These are phyloP conservation scores for Populus tomentosa DNA, from an alignment of 441 rosid species.

Conservation along the genomic window DNA sequence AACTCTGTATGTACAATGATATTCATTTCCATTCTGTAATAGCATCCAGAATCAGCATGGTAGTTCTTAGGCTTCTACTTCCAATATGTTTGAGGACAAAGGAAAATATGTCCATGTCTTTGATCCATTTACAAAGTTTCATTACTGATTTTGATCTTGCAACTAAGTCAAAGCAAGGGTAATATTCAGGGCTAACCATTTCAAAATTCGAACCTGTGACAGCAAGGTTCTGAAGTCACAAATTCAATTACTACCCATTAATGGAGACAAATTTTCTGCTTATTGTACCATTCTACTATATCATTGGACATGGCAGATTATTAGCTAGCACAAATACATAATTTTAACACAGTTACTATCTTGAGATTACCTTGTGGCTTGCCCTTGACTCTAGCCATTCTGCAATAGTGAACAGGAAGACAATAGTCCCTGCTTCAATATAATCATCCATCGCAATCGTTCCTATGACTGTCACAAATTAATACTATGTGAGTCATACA, in stretches of 20 bases:
- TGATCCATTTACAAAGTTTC: neutral
- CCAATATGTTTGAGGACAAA: neutral
- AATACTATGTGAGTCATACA: neutral
- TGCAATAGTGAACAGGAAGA: slow-evolving; percentile 73
- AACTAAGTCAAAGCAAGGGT: neutral
- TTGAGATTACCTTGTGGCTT: slow-evolving; percentile 62
- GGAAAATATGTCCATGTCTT: neutral
- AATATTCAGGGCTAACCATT: neutral
- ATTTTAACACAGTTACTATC: neutral
- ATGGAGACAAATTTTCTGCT: neutral
- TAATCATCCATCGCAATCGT: slow-evolving; percentile 70
- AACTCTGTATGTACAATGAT: neutral
- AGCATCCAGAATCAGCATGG: neutral
- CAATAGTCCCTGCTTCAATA: slow-evolving; percentile 77
- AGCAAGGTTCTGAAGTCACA: neutral
- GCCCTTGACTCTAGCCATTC: slow-evolving; percentile 90
- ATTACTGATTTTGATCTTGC: neutral
- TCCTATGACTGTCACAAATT: slow-evolving; percentile 53
- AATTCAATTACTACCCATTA: neutral
- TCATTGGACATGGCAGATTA: neutral
- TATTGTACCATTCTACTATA: neutral
- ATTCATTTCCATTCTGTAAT: neutral
- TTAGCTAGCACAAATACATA: neutral
- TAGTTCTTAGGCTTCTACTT: neutral
- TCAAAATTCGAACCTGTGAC: too few species aligned